Percentiles rank a stretch among this genome's conserved stretches.
Evolutionary conservation across 192 early-diverging fungal species (phyloP).

Genomic region (Neocallimastix lanati): DNA sequence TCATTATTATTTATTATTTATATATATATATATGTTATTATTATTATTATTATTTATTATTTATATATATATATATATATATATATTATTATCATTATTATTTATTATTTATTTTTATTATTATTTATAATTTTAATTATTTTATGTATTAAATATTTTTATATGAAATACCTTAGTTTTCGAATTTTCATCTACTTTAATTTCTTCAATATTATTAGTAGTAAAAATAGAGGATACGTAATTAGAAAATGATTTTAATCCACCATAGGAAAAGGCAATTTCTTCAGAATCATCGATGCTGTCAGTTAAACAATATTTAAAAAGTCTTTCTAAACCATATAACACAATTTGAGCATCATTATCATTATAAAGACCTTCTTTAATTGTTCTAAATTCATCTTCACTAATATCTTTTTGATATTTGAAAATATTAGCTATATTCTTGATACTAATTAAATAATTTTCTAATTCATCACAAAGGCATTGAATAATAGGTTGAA

Average conservation of each 20-base stretch:
- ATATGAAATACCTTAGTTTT: background rate
- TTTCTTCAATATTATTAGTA: background rate
- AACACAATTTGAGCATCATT: conserved; percentile 27
- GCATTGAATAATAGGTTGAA: conserved; percentile 37
- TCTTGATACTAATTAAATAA: conserved; percentile 3
- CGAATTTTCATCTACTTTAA: background rate
- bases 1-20: no score
- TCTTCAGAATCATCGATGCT: background rate
- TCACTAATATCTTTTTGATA: background rate
- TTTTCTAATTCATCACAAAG: conserved; percentile 38
- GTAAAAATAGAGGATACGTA: background rate
- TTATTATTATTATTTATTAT: no score
- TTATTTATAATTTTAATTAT: no score
- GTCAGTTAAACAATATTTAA: conserved; percentile 28
- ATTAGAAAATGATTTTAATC: background rate
- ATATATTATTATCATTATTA: no score
- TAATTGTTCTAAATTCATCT: background rate
- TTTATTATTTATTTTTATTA: no score
- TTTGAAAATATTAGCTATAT: background rate
- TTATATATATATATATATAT: no score
- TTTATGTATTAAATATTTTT: no score
- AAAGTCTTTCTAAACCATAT: conserved; percentile 31
- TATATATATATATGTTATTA: no score
- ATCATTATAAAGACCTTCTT: conserved; percentile 9
- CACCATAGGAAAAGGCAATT: background rate